phyloP scores from a whole-genome alignment of 2,329 filamentous ascomycete genomes.

The Chaetomium sp. region DNA sequence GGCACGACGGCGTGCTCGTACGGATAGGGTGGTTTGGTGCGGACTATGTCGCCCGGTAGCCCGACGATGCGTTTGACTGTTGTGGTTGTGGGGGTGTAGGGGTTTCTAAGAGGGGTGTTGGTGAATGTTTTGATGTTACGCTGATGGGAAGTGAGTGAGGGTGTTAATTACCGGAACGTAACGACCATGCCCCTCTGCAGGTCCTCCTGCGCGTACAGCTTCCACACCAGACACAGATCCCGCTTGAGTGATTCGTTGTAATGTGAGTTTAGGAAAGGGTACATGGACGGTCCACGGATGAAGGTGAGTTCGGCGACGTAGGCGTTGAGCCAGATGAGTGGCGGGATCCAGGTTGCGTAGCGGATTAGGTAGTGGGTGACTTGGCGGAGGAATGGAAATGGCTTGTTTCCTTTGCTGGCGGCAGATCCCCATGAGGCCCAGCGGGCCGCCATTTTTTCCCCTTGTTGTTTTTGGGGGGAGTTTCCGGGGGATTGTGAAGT shows the following conservation, averaged over 20 bases:
- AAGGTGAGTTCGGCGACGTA: constrained; percentile 52
- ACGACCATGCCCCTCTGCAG: constrained; percentile 69
- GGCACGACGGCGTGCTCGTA: constrained; percentile 58
- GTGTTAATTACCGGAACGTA: constrained; percentile 50
- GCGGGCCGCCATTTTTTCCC: constrained; percentile 12
- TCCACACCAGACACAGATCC: constrained; percentile 54
- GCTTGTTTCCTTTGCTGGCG: background rate
- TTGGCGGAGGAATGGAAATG: constrained; percentile 26
- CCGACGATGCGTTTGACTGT: constrained; percentile 80
- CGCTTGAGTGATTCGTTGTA: constrained; percentile 48
- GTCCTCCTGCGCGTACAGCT: constrained; percentile 50
- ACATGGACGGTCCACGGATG: constrained; percentile 65
- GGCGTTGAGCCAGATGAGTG: constrained; percentile 54
- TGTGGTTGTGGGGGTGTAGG: constrained; percentile 59
- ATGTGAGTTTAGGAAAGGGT: constrained; percentile 65
- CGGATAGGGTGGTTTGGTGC: constrained; percentile 56
- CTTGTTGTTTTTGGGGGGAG: background rate
- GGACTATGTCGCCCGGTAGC: constrained; percentile 70
- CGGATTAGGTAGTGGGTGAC: constrained; percentile 44
- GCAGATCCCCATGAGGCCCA: constrained; percentile 10
- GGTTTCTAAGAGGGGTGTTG: constrained; percentile 47
- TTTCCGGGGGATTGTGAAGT: background rate
- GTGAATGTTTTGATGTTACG: background rate
- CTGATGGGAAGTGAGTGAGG: background rate
- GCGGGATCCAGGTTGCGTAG: constrained; percentile 56